Conservation (phyloP, 352 stramenopile genomes). For the Globisporangium parvum region DNA sequence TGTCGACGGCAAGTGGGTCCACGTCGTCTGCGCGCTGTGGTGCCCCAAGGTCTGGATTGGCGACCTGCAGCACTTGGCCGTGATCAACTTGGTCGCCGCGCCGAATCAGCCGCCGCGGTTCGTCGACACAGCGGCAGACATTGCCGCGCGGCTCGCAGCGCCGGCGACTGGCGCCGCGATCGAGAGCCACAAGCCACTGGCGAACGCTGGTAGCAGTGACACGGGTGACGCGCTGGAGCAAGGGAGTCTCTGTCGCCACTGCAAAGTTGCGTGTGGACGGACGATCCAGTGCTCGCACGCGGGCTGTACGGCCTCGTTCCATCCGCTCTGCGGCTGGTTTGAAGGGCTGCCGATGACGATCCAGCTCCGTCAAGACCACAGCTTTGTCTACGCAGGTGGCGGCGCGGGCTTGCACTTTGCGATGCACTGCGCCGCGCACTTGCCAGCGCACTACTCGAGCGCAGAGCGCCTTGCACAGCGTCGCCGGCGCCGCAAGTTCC, state of each 20-base stretch:
- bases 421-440: slow-evolving; percentile 55
- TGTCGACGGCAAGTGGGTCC: slow-evolving; percentile 83
- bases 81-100: slow-evolving; percentile 64
- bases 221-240: slow-evolving; percentile 16
- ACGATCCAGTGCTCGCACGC: slow-evolving; percentile 60
- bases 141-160: slow-evolving; percentile 28
- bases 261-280: slow-evolving; percentile 65
- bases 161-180: not conserved
- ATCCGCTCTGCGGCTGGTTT: slow-evolving; percentile 85
- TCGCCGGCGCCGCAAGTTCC: slow-evolving; percentile 48
- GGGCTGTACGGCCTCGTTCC: slow-evolving; percentile 58
- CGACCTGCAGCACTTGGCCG: slow-evolving; percentile 64
- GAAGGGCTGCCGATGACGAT: slow-evolving; percentile 73
- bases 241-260: slow-evolving; percentile 60
- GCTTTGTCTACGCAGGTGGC: slow-evolving; percentile 68
- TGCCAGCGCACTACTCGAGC: slow-evolving; percentile 37
- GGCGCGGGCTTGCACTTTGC: slow-evolving; percentile 66
- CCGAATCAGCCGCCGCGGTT: slow-evolving; percentile 37
- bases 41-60: slow-evolving; percentile 84
- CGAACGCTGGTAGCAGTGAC: slow-evolving; percentile 6
- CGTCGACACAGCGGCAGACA: slow-evolving; percentile 49
- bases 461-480: slow-evolving; percentile 38
- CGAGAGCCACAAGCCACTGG: slow-evolving; percentile 8
- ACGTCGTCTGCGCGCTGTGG: slow-evolving; percentile 87
- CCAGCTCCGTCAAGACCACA: slow-evolving; percentile 27